Percentiles rank a stretch among this genome's conserved stretches.
phyloP scores from a whole-genome alignment of 177 flowering plant species.

The Vitis hybrid region DNA sequence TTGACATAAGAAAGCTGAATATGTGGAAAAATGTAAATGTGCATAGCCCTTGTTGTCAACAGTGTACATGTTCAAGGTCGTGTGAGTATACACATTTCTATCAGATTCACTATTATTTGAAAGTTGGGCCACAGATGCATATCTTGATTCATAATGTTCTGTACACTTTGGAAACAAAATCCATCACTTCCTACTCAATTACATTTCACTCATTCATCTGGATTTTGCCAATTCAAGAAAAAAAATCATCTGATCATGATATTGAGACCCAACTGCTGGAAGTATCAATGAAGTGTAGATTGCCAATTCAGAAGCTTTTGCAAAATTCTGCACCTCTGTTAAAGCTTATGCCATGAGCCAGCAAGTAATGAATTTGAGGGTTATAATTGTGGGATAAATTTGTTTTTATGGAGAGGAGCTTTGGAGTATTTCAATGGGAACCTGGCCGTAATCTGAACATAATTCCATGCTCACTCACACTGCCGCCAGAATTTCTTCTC shows the following conservation, averaged over 20 bases:
- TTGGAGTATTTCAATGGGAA: constrained; percentile 18
- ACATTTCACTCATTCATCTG: not conserved
- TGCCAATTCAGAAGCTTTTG: too few species aligned
- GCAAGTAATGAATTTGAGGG: not conserved
- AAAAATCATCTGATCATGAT: not conserved
- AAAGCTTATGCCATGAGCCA: not conserved
- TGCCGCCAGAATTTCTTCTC: constrained; percentile 36
- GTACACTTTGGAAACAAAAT: constrained; percentile 1
- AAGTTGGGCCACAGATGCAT: not conserved
- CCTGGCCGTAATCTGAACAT: constrained; percentile 34
- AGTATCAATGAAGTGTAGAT: too few species aligned
- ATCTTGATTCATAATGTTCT: not conserved
- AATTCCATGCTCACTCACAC: constrained; percentile 51
- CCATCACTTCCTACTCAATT: not conserved
- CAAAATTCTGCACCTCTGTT: too few species aligned
- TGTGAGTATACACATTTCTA: not conserved
- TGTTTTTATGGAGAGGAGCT: not conserved
- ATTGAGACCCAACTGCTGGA: too few species aligned
- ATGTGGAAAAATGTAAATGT: too few species aligned
- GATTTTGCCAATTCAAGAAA: not conserved
- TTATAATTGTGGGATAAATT: not conserved
- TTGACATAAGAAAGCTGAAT: too few species aligned
- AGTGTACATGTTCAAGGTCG: too few species aligned
- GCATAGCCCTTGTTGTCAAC: too few species aligned
- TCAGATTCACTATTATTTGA: not conserved